Base-by-base conservation (phyloP, 345 rosid species). In the Arabidopsis arenosa region DNA sequence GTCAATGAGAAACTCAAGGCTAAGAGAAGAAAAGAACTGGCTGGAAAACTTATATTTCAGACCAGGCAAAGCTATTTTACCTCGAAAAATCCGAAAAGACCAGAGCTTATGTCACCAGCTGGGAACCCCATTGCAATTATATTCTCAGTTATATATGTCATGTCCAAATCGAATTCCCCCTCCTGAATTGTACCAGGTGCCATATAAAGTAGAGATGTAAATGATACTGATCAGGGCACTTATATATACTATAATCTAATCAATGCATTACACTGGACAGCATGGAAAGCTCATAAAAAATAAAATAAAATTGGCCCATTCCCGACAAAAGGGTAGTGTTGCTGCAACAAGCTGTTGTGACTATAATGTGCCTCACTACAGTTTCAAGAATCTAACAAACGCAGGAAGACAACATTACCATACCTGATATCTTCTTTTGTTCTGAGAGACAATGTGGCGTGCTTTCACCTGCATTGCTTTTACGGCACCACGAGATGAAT, bases 71-170 rank as follows among this genome's bases (percentile, higher is more conserved):
- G 49, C 23, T 33, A 26, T 44, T 44, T 80, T 54, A 94, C 97
- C 98, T 94, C 97, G 39, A 94, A 75, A 79, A 83, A 94, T 58
- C 96, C 93, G 48, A 94, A 87, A 78, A 92, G 77, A 7, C 98
- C 97, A 48, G 98, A 94, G 80, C 98, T 94, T 73, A 87, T 74
- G 68, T 94, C 93, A 76, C 97, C 98, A 67, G 97, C 96, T 45
- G 98, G 98, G 71, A 91, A 93, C 37, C 98, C 98, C 97, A 93
- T 93, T 30, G 98, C 98, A 65, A 94, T 90, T 84, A 92, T 74
- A 65, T 92, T 92, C 84, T 92, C 97, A 2, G 93, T 88, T 67
- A 92, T 89, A 59, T 92, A 92, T 62, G 96, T 83, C 96, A 88
- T 80, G 68, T 88, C 92, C 81, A 88, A 77, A 75, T 83, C 85